These are phyloP conservation scores for Candolleomyces efflorescens DNA, from an alignment of 768 basidiomycete species.

Conservation along the genomic window DNA sequence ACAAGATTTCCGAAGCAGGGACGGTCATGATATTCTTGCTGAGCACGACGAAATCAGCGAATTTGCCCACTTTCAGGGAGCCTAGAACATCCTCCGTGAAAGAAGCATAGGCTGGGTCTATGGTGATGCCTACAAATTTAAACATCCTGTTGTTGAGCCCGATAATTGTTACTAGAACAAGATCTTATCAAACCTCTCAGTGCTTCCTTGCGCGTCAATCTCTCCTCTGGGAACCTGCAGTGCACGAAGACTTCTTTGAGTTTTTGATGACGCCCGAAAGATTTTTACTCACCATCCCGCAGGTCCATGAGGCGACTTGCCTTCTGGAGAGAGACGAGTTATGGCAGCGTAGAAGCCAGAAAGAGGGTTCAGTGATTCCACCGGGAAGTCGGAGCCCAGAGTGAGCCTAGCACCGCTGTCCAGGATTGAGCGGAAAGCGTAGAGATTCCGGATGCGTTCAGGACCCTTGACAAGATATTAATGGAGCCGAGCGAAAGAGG, in stretches of 20 bases:
- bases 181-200: slow-evolving; percentile 47
- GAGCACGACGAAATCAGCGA: slow-evolving; percentile 83
- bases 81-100: slow-evolving; percentile 73
- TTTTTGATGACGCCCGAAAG: not conserved
- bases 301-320: slow-evolving; percentile 76
- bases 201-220: slow-evolving; percentile 71
- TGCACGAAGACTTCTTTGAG: not conserved
- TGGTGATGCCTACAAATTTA: slow-evolving; percentile 85
- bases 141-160: not conserved
- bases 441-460: slow-evolving; percentile 78
- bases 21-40: slow-evolving; percentile 79
- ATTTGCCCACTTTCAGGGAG: slow-evolving; percentile 73
- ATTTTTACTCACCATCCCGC: slow-evolving; percentile 67
- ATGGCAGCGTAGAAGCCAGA: slow-evolving; percentile 86
- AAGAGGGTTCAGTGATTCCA: slow-evolving; percentile 83
- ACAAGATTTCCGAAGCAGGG: slow-evolving; percentile 52
- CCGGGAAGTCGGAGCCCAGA: slow-evolving; percentile 87
- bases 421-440: slow-evolving; percentile 78
- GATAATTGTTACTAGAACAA: no score
- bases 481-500: slow-evolving; percentile 4
- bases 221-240: slow-evolving; percentile 77
- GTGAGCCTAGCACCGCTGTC: slow-evolving; percentile 65
- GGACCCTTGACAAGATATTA: slow-evolving; percentile 49
- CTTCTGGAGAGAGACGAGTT: slow-evolving; percentile 64
- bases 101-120: slow-evolving; percentile 83